Conservation (phyloP, 2,329 filamentous ascomycete genomes). For the Aureobasidium leucospermi region DNA sequence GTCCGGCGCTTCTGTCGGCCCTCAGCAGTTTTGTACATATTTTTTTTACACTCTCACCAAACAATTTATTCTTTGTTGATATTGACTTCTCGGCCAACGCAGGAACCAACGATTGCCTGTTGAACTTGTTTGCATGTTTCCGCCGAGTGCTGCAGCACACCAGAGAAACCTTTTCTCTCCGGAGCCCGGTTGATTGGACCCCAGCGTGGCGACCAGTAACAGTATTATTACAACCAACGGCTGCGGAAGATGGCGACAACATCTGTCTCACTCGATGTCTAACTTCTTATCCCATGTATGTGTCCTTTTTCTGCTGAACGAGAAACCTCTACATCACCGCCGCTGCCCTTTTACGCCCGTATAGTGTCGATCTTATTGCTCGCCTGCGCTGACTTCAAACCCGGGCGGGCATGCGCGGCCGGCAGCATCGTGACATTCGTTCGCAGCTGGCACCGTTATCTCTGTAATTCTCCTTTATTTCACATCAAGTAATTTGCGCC, state of each 20-base stretch:
- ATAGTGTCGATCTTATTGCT: not conserved
- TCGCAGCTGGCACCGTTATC: not conserved
- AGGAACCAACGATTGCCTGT: not conserved
- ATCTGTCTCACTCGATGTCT: conserved; percentile 9
- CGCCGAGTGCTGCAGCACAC: not conserved
- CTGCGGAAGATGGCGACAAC: conserved; percentile 5
- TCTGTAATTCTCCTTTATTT: not conserved
- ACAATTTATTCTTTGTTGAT: not conserved
- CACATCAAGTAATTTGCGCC: not conserved
- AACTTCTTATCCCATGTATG: not conserved
- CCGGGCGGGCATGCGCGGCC: not conserved
- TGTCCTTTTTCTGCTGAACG: not conserved
- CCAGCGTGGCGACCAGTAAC: conserved; percentile 10
- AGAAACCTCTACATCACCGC: not conserved
- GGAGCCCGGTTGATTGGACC: not conserved
- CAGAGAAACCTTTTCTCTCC: not conserved
- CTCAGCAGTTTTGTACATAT: not conserved
- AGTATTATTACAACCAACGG: conserved; percentile 11
- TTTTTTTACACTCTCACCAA: not conserved
- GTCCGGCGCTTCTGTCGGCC: conserved; percentile 7
- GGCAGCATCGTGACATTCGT: not conserved
- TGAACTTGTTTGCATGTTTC: not conserved
- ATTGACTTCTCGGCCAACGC: not conserved
- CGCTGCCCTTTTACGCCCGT: not conserved
- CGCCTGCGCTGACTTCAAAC: not conserved